Evolutionary conservation across 2,329 filamentous ascomycete genomes (phyloP).

Genomic region (Phaeoacremonium minimum): DNA sequence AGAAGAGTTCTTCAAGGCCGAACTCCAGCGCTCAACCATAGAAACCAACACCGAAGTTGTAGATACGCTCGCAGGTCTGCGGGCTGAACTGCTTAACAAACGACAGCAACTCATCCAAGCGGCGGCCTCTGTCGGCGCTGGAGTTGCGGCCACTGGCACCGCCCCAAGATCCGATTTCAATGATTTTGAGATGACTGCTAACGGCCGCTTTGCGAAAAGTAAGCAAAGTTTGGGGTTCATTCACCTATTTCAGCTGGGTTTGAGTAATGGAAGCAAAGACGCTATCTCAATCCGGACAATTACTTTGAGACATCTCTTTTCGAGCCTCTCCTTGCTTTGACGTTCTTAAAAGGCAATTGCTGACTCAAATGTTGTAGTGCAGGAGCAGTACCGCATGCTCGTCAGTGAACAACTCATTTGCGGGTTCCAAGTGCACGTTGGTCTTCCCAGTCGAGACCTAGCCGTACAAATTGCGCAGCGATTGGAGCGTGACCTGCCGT

Average conservation of each 20-base stretch:
- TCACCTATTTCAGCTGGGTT: no score
- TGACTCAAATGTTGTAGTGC: no score
- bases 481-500: not conserved
- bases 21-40: conserved; percentile 1
- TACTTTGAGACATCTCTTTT: no score
- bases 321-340: no score
- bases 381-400: conserved; percentile 2
- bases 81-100: not conserved
- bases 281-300: no score
- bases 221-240: no score
- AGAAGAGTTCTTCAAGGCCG: conserved; percentile 1
- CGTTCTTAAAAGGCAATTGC: no score
- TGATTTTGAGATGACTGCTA: conserved; percentile 1
- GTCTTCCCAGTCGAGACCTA: not conserved
- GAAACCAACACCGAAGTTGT: conserved; percentile 1
- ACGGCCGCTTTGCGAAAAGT: conserved; percentile 1
- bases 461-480: conserved; percentile 1
- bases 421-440: conserved; percentile 1
- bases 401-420: conserved; percentile 1
- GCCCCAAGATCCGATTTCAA: not conserved
- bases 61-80: not conserved
- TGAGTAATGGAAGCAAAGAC: no score
- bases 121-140: not conserved
- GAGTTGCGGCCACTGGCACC: not conserved
- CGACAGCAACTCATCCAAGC: not conserved